These are phyloP conservation scores for Camellia granthamiana DNA, from an alignment of 148 eudicot species.

Conservation along the genomic window DNA sequence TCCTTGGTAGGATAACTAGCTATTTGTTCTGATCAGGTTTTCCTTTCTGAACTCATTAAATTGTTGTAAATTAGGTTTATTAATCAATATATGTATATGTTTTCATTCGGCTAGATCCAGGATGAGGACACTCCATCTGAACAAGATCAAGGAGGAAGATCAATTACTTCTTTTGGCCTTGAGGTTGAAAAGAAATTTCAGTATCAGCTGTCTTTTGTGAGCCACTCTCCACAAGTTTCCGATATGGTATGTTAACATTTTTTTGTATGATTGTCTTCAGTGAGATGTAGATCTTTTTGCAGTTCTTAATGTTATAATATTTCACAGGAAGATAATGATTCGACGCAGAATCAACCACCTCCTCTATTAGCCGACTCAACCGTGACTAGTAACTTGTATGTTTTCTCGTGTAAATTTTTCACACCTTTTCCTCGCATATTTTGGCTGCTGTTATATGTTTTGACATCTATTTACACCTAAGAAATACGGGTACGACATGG, in stretches of 20 bases:
- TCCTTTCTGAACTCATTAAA: neutral
- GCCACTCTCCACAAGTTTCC: constrained; percentile 37
- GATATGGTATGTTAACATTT: constrained; percentile 28
- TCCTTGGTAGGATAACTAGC: constrained; percentile 55
- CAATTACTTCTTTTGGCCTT: constrained; percentile 17
- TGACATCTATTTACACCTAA: no score
- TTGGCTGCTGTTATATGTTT: neutral
- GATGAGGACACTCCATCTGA: constrained; percentile 69
- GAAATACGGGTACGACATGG: no score
- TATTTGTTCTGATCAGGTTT: constrained; percentile 7
- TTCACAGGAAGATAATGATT: constrained; percentile 50
- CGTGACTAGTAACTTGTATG: constrained; percentile 38
- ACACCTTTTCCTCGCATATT: neutral
- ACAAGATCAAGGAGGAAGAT: constrained; percentile 51
- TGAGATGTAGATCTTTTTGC: constrained; percentile 1
- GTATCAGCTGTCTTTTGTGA: constrained; percentile 33
- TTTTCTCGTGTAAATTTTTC: constrained; percentile 1
- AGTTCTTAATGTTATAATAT: constrained; percentile 9
- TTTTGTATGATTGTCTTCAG: neutral
- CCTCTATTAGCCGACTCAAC: constrained; percentile 25
- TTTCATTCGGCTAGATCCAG: constrained; percentile 44
- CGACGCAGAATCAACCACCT: constrained; percentile 11
- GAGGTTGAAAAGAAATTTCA: constrained; percentile 37
- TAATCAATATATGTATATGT: neutral
- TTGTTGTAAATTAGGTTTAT: neutral